Evolutionary conservation across 192 early-diverging fungal genomes (phyloP), one percentile per base, ranked within the genome.

Genomic region (Coemansia sp.): DNA sequence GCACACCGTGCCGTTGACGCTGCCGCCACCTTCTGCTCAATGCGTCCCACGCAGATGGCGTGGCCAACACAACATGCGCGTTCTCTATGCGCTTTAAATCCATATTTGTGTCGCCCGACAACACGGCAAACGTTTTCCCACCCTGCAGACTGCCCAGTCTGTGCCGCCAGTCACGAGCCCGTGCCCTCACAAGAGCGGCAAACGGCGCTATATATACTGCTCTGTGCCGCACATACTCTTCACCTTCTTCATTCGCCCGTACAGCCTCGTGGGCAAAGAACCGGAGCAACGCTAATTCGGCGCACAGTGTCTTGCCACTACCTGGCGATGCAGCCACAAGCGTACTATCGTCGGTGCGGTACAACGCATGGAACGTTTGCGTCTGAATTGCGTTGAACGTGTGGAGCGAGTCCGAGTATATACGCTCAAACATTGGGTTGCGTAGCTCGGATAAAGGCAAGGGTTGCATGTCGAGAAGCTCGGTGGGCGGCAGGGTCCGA

Each of bases 371-470:
- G 80, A 98, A 97, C 1, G 88, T 86, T 70, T 98, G 96, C 1
- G 96, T 96, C 82, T 99, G 97, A 43, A 99, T 89, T 12, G 96
- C 92, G 69, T 97, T 98, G 74, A 98, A 97, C 19, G 82, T 76
- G 48, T 39, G 43, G 32, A 72, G 52, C 26, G 54, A 57, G 12
- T 50, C 52, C 2, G 71, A 65, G 62, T 89, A 97, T 0, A 91
- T 66, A 3, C 64, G 64, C 73, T 94, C 94, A 68, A 86, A 92
- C 53, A 84, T 88, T 11, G 83, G 67, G 59, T 92, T 92, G 29
- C 88, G 85, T 49, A 74, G 80, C 16, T 92, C 93, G 24, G 87
- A 67, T 8, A 93, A 85, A 2, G 90, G 88, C 35, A 97, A 75
- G 13, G 96, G 94, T 73, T 96, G 92, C 73, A 98, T 75, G 81